Evolutionary conservation across 352 stramenopile species (phyloP).

Genomic region (Pythium plurisporium): DNA sequence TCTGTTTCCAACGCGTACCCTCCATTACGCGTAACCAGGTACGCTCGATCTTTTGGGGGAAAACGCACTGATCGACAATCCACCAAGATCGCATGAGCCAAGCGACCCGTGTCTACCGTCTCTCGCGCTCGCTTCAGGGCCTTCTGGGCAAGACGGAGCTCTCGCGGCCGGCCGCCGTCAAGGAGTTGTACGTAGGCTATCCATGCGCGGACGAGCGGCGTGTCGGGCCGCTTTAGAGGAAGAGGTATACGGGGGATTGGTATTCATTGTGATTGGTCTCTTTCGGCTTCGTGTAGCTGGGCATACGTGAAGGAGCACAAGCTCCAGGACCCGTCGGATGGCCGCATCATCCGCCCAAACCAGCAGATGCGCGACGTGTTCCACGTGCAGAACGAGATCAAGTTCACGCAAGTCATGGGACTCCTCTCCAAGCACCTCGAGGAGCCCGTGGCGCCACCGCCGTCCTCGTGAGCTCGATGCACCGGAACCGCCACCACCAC

Average conservation of each 20-base stretch:
- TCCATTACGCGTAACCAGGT: neutral
- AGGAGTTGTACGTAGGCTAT: constrained; percentile 84
- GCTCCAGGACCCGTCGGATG: constrained; percentile 65
- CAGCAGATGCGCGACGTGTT: constrained; percentile 64
- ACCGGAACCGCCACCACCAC: neutral
- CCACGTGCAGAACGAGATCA: constrained; percentile 51
- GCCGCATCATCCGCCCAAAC: constrained; percentile 67
- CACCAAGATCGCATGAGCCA: constrained; percentile 8
- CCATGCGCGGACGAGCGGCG: too few relatives aligned
- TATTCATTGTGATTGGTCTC: too few relatives aligned
- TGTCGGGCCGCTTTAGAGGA: too few relatives aligned
- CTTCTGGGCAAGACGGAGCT: constrained; percentile 68
- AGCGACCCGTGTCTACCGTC: constrained; percentile 45
- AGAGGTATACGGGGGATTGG: too few relatives aligned
- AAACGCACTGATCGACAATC: too few relatives aligned
- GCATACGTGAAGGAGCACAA: constrained; percentile 72
- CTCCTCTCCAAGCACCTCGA: constrained; percentile 70
- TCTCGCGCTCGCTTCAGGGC: constrained; percentile 52
- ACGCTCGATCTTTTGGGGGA: neutral
- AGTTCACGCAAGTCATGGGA: constrained; percentile 70
- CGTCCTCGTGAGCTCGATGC: neutral
- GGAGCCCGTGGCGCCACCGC: constrained; percentile 2
- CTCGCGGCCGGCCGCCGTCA: constrained; percentile 57
- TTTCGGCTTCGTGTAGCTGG: constrained; percentile 33
- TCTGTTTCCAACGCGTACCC: neutral